These are phyloP conservation scores for Waitea zeae DNA, from an alignment of 1,284 basidiomycete species.

Conservation along the genomic window DNA sequence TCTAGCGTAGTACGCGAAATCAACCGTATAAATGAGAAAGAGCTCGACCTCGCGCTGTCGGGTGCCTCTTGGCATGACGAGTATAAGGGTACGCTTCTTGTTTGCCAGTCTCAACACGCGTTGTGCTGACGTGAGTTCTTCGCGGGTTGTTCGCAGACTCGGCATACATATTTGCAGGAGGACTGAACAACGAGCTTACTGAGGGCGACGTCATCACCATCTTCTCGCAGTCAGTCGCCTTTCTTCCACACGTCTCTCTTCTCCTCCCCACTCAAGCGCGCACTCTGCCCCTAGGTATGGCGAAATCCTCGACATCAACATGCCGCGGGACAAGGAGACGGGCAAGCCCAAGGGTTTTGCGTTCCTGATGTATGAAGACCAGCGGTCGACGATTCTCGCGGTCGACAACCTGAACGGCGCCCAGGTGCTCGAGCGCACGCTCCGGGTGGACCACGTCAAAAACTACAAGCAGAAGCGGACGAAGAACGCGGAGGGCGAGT, in stretches of 20 bases:
- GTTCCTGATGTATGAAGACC: constrained; percentile 98
- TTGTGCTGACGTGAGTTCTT: neutral
- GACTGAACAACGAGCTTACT: constrained; percentile 72
- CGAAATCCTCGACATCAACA: constrained; percentile 87
- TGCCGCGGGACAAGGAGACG: constrained; percentile 85
- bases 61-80: constrained; percentile 95
- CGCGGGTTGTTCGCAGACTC: constrained; percentile 42
- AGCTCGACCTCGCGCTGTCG: constrained; percentile 67
- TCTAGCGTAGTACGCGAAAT: constrained; percentile 84
- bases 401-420: constrained; percentile 98
- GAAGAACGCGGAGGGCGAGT: constrained; percentile 78
- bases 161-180: constrained; percentile 88
- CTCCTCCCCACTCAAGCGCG: no score
- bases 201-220: constrained; percentile 97
- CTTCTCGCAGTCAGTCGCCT: constrained; percentile 85
- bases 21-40: constrained; percentile 80
- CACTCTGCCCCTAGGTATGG: constrained; percentile 64
- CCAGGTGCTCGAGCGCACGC: constrained; percentile 68
- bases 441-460: constrained; percentile 90
- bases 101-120: neutral
- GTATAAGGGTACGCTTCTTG: constrained; percentile 49
- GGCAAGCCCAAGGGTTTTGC: constrained; percentile 85
- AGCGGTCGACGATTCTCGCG: constrained; percentile 87
- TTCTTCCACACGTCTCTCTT: neutral
- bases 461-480: constrained; percentile 80